Evolutionary conservation across 768 basidiomycete species (phyloP).

Genomic region (Lentinula raphanica): DNA sequence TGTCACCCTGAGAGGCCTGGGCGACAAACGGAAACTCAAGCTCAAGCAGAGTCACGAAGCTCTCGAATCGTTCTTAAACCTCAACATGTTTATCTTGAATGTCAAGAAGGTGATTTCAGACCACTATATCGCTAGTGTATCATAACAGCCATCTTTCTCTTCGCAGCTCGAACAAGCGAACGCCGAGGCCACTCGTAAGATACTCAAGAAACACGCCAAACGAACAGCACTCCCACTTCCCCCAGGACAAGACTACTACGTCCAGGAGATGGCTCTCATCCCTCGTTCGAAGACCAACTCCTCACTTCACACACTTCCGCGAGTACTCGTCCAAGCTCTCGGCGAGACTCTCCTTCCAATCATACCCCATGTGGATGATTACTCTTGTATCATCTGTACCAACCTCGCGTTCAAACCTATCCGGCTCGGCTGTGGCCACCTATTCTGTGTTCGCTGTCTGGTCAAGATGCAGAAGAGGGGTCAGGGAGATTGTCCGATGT

Average conservation of each 20-base stretch:
- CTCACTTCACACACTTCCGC: conserved; percentile 39
- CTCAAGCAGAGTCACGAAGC: conserved; percentile 52
- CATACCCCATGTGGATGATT: conserved; percentile 78
- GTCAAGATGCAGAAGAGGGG: conserved; percentile 89
- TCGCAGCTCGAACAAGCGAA: conserved; percentile 78
- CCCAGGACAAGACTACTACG: background rate
- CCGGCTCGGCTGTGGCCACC: conserved; percentile 72
- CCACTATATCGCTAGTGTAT: background rate
- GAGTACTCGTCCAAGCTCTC: conserved; percentile 74
- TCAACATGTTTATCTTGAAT: conserved; percentile 77
- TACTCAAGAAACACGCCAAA: conserved; percentile 91
- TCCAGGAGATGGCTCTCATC: background rate
- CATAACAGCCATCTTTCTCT: background rate
- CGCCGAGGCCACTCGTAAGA: conserved; percentile 86
- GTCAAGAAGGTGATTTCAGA: conserved; percentile 62
- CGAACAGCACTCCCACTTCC: conserved; percentile 77
- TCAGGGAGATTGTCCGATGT: conserved; percentile 76
- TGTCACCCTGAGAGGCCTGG: conserved; percentile 51
- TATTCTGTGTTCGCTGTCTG: conserved; percentile 74
- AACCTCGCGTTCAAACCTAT: conserved; percentile 92
- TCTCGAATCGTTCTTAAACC: conserved; percentile 63
- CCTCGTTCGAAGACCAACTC: conserved; percentile 7
- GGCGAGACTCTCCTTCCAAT: conserved; percentile 78
- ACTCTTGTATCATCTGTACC: conserved; percentile 83
- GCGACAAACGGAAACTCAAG: conserved; percentile 49